Base-by-base conservation (phyloP, 805 yeast species). In the Hanseniaspora meyeri region DNA sequence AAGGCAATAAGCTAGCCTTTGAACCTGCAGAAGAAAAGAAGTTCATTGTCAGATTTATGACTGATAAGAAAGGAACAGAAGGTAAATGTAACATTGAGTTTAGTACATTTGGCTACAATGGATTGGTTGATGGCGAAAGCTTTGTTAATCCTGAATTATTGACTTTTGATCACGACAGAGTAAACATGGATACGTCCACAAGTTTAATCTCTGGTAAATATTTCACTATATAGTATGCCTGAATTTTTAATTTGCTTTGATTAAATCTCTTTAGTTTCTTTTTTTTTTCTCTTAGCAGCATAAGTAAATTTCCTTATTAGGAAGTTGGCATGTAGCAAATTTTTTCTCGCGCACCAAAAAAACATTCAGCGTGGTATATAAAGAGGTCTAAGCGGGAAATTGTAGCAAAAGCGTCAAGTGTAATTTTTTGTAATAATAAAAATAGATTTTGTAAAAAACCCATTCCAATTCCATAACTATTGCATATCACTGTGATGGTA, bases 31-130 rank as follows among this genome's bases (percentile, higher is more conserved):
- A 62, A 19, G 89, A 85, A 61, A 83, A 83, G 63, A 80, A 85
- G 63, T 74, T 90, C 46, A 81, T 91, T 64, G 96, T 95, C 17
- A 81, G 96, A 70, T 88, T 91, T 65, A 72, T 83, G 66, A 91
- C 96, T 3, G 79, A 78, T 43, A 84, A 85, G 4, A 66, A 69
- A 43, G 95, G 85, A 8, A 69, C 70, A n/a, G 96, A 88, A 68
- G 76, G 83, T 24, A 81, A 80, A 16, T 74, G 81, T 34, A 96
- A 96, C 43, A 80, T 87, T 51, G 80, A 83, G 66, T 86, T 84
- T 65, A 70, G 74, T n/a, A 68, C 79, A 34, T 66, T 67, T 51
- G 69, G 70, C 56, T 70, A 67, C 59, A 37, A 24, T 14, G 57
- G 57, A 5, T 24, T 49, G 9, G 16, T 16, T 16, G 36, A 38